Base-by-base conservation (phyloP, 2,329 filamentous ascomycete genomes). In the Akanthomyces muscarius region DNA sequence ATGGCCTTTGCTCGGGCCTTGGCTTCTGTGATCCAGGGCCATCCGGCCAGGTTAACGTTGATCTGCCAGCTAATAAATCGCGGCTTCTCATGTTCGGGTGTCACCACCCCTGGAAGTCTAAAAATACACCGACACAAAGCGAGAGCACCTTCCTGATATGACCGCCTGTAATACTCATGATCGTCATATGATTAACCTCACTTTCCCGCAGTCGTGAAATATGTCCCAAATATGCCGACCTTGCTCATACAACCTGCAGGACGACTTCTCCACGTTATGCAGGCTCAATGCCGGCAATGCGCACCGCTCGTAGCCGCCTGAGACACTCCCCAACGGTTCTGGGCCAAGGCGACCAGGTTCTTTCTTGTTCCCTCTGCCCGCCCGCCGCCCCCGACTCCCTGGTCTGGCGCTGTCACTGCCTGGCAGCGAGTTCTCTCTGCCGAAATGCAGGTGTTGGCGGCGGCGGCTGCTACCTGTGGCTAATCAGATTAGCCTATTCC, bases 141-240 rank as follows among this genome's bases (percentile, higher is more conserved):
- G 7, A 18, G 6, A 36, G 23, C 21, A 21, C 18, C 18, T 25
- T 21, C 18, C 48, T 36, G 5, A 18, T 36, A 52, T 18, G n/a
- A 30, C 18, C 4, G 21, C 38, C 4, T 48, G 25, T 48, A 38
- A 33, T 18, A 23, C 25, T 52, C 36, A 25, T 61, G 57, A 61
- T 61, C 57, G 48, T 36, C 57, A 52, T 52, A 61, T 44, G 48
- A 61, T 61, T 61, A 21, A 30, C 57, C 23, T 60, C 47, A 36
- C 47, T 16, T 48, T 42, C 5, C 52, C 44, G 23, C 33, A 51
- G 47, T 44, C 48, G 45, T 44, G 16, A 25, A 38, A 28, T 16
- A 16, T 11, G 28, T n/a, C 33, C 33, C 18, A 14, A 6, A 45
- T 47, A 23, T 48, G 28, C 30, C 55, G 50, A 7, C 51, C 21